Base-by-base conservation (phyloP, 169 alveolate species). In the Eimeria nieschulzi region DNA sequence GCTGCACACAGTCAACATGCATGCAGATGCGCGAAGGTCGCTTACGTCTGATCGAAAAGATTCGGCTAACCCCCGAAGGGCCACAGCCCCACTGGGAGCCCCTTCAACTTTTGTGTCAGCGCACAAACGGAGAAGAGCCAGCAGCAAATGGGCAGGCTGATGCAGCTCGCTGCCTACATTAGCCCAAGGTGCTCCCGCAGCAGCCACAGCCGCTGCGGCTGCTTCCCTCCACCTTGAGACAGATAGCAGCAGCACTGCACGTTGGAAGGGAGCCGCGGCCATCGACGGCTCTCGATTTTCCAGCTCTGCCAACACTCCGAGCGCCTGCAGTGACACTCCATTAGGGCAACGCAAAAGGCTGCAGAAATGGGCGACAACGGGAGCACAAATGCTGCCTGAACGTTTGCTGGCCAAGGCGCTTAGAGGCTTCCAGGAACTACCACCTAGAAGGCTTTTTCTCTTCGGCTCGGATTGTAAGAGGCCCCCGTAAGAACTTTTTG, bases 141-240 rank as follows among this genome's bases (percentile, higher is more conserved):
- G 63, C 55, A 73, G 83, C 83, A 73, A 54, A 46, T 53, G 63
- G 23, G 83, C 83, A 39, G 83, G 83, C 63, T 73, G 83, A 26
- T 73, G 83, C 63, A 73, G 33, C 59, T 73, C 83, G 17, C 83
- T 54, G 55, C 25, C 33, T 12, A 26, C 63, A 23, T 59, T 46
- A 54, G 83, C 7, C 15, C 10, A 10, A 5, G 8, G 55, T 12
- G 83, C 63, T 17, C 63, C 83, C 25, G 83, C 83, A 39, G 83
- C 83, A 39, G 83, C 63, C 46, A 59, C 83, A 19, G 83, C 83
- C 46, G 83, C 83, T 46, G 83, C 83, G 25, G 83, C 83, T 73
- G 83, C 83, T 9, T 73, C 83, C 0, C n/a, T 59, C 83, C 83
- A 73, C n/a, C 83, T 53, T 0, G 83, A 73, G 26, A 73, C 83